Evolutionary conservation across 371 early-diverging fungal genomes (phyloP), one percentile per base, ranked within the genome.

Genomic region (Mucor racemosus): DNA sequence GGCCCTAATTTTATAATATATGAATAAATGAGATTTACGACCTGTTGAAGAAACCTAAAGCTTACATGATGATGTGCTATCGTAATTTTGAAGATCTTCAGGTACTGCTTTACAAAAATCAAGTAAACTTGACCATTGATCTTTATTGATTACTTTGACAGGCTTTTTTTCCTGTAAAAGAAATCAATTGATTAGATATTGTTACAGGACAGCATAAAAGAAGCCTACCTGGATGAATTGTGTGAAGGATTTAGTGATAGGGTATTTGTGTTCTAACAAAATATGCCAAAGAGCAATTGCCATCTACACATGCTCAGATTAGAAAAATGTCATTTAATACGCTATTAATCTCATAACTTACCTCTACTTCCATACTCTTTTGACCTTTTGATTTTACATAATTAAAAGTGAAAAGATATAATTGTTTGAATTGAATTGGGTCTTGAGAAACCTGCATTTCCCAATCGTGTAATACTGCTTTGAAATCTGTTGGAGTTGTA

Each of bases 331-430:
- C 4, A 26, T 4, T 21, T 21, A 26, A 5, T 8, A 6, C 19
- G 0, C 1, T 5, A 0, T 5, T 6, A 17, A 2, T 11, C 21
- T 0, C 13, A 26, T 11, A 8, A 10, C 50, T 26, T 72, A 80
- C 76, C 46, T 80, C 81, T 8, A 76, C 65, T 42, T 76, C 76
- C 78, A 80, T 80, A 56, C 81, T 80, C 53, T 78, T 80, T 55
- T 80, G 81, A 13, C 68, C 66, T 2, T 64, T 41, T 38, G 78
- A 67, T 58, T 81, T 81, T 21, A 75, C 76, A 57, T 71, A 78
- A 19, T 68, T 67, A 42, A 76, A 81, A 10, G 72, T 56, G 44
- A 65, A 81, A 10, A 68, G 44, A 68, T 81, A 81, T 11, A 81
- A 15, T 21, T 72, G 66, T 42, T 70, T 75, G 33, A 78, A 78